phyloP scores from a whole-genome alignment of 2,329 filamentous ascomycete species.

The Penicillium decumbens region DNA sequence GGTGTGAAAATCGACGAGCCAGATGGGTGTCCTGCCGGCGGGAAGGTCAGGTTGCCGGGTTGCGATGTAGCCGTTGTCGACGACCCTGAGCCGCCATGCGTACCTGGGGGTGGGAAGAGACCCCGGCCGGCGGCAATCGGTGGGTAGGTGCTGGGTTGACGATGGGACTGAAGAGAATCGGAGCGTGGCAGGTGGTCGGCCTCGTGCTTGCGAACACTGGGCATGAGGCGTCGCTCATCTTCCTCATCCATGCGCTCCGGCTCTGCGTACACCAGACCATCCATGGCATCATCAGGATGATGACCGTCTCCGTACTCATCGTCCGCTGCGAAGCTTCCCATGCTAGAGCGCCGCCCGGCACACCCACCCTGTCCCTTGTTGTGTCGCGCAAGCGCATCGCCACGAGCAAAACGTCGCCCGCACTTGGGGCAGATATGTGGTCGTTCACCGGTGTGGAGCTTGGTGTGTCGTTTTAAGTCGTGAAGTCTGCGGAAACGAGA shows the following conservation, averaged over 20 bases:
- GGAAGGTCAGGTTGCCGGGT: conserved; percentile 37
- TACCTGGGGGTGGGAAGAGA: conserved; percentile 60
- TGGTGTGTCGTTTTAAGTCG: conserved; percentile 91
- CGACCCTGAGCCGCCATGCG: conserved; percentile 54
- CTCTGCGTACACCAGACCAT: conserved; percentile 57
- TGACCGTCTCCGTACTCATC: conserved; percentile 58
- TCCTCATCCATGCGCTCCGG: conserved; percentile 49
- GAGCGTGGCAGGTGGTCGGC: conserved; percentile 48
- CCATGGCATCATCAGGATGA: conserved; percentile 56
- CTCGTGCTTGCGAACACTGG: conserved; percentile 70
- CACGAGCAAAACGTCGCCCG: conserved; percentile 87
- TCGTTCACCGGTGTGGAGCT: conserved; percentile 93
- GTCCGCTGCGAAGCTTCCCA: conserved; percentile 74
- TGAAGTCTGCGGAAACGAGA: conserved; percentile 89
- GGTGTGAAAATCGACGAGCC: conserved; percentile 64
- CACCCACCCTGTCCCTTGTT: conserved; percentile 95
- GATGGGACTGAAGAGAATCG: conserved; percentile 57
- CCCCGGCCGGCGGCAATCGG: conserved; percentile 58
- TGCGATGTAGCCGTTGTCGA: conserved; percentile 52
- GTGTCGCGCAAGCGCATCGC: conserved; percentile 89
- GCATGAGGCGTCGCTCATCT: conserved; percentile 52
- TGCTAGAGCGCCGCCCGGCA: conserved; percentile 81
- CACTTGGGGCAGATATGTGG: conserved; percentile 94
- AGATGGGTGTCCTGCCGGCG: conserved; percentile 36
- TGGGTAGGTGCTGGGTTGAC: conserved; percentile 71